A percentile compares a stretch with the other conserved stretches of the same genome.
These are phyloP conservation scores for Ilyonectria sp. DNA, from an alignment of 2,329 filamentous ascomycete species.

Conservation along the genomic window DNA sequence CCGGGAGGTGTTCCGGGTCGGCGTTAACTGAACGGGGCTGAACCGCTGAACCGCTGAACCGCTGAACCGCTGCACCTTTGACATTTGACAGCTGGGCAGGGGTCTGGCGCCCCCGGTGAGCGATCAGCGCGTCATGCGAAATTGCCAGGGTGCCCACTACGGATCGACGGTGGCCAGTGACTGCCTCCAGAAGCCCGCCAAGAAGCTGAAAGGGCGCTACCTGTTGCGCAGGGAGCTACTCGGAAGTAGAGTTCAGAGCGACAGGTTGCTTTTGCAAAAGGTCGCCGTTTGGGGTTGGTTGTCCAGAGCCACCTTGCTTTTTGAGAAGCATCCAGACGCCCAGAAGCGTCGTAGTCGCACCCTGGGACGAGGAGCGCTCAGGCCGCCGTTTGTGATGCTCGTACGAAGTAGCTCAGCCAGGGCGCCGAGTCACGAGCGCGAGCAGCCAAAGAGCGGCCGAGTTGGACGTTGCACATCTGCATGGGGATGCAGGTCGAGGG, in stretches of 20 bases:
- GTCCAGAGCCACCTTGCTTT: slow-evolving; percentile 36
- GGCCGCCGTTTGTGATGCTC: slow-evolving; percentile 28
- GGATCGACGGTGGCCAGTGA: slow-evolving; percentile 31
- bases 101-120: slow-evolving; percentile 21
- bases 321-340: slow-evolving; percentile 27
- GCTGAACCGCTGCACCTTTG: slow-evolving; percentile 37
- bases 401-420: background rate
- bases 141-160: slow-evolving; percentile 40
- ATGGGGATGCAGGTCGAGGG: slow-evolving; percentile 11
- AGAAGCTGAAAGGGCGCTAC: slow-evolving; percentile 23
- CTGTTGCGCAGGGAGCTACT: slow-evolving; percentile 24
- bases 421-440: background rate
- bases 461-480: background rate
- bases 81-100: slow-evolving; percentile 43
- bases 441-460: background rate
- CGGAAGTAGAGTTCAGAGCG: slow-evolving; percentile 13
- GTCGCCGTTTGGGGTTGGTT: slow-evolving; percentile 12
- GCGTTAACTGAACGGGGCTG: slow-evolving; percentile 31
- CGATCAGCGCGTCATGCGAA: slow-evolving; percentile 41
- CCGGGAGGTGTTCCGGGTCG: slow-evolving; percentile 20
- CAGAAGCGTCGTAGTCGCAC: slow-evolving; percentile 13
- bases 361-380: slow-evolving; percentile 31
- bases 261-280: slow-evolving; percentile 41
- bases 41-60: slow-evolving; percentile 2
- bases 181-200: slow-evolving; percentile 20